Conservation (phyloP, 2,329 filamentous ascomycete species). For the Aspergillus flavus region DNA sequence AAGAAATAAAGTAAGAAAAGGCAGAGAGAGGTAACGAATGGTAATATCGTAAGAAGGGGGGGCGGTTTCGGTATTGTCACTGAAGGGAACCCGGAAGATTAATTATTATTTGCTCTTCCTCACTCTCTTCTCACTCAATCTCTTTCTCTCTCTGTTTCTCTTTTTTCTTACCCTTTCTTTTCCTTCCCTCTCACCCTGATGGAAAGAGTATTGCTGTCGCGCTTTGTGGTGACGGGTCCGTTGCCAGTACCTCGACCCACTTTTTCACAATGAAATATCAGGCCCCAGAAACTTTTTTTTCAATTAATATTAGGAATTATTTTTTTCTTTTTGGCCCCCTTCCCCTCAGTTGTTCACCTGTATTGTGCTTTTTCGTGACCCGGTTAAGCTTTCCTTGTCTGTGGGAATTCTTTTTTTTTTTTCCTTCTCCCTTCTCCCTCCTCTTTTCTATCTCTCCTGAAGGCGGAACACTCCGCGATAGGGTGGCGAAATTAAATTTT, state of each 20-base stretch:
- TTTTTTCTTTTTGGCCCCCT: slow-evolving; percentile 18
- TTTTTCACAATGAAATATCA: slow-evolving; percentile 19
- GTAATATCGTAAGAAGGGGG: slow-evolving; percentile 22
- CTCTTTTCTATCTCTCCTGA: slow-evolving; percentile 9
- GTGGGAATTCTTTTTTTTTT: slow-evolving; percentile 9
- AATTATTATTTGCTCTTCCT: slow-evolving; percentile 18
- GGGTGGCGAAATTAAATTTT: slow-evolving; percentile 24
- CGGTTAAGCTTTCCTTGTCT: slow-evolving; percentile 31
- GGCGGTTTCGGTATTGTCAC: slow-evolving; percentile 20
- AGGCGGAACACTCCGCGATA: slow-evolving; percentile 21
- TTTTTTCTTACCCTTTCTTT: slow-evolving; percentile 5
- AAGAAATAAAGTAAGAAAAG: slow-evolving; percentile 6
- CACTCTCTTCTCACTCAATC: slow-evolving; percentile 7
- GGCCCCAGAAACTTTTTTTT: slow-evolving; percentile 11
- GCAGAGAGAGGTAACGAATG: slow-evolving; percentile 11
- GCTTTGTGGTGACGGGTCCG: slow-evolving; percentile 29
- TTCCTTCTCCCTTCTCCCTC: not conserved
- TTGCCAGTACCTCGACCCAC: slow-evolving; percentile 25
- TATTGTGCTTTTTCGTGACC: slow-evolving; percentile 14
- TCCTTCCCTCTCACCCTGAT: slow-evolving; percentile 7
- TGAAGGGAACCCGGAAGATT: slow-evolving; percentile 18
- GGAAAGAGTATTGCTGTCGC: slow-evolving; percentile 19
- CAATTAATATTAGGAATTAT: slow-evolving; percentile 4
- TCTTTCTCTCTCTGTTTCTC: slow-evolving; percentile 1
- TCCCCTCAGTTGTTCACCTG: slow-evolving; percentile 21